Percentiles rank a stretch among this genome's conserved stretches.
phyloP scores from a whole-genome alignment of 139 green algal species.

The Tetraselmis chui region DNA sequence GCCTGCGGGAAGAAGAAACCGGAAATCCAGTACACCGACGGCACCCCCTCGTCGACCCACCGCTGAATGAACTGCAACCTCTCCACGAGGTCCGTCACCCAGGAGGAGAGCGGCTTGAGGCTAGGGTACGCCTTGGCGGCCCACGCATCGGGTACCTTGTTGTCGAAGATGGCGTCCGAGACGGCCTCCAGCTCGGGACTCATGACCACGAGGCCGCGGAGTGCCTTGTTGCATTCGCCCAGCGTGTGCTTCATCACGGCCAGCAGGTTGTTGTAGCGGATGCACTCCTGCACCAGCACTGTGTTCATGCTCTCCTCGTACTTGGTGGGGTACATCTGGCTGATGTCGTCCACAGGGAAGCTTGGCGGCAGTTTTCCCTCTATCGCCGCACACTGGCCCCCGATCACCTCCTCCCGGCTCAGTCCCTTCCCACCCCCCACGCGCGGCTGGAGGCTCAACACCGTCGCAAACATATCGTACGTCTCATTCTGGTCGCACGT shows the following conservation, averaged over 20 bases:
- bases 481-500: slow-evolving; percentile 72
- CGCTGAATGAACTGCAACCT: slow-evolving; percentile 53
- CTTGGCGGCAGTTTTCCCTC: slow-evolving; percentile 28
- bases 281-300: slow-evolving; percentile 65
- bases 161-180: slow-evolving; percentile 65
- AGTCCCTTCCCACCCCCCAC: slow-evolving; percentile 29
- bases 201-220: slow-evolving; percentile 45
- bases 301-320: slow-evolving; percentile 88
- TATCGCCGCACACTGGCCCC: slow-evolving; percentile 40
- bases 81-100: slow-evolving; percentile 71
- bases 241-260: slow-evolving; percentile 48
- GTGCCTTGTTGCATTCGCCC: slow-evolving; percentile 26
- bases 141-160: slow-evolving; percentile 79
- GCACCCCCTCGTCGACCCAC: slow-evolving; percentile 57
- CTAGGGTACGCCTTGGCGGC: slow-evolving; percentile 71
- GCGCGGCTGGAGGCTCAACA: slow-evolving; percentile 69
- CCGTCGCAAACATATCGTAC: slow-evolving; percentile 64
- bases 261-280: slow-evolving; percentile 66
- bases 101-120: slow-evolving; percentile 74
- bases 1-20: slow-evolving; percentile 87
- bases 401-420: slow-evolving; percentile 44
- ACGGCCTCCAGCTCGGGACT: slow-evolving; percentile 67
- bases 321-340: slow-evolving; percentile 53
- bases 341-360: slow-evolving; percentile 66
- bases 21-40: slow-evolving; percentile 70